Evolutionary conservation across 169 alveolate genomes (phyloP).

Genomic region (Eimeria sp.): DNA sequence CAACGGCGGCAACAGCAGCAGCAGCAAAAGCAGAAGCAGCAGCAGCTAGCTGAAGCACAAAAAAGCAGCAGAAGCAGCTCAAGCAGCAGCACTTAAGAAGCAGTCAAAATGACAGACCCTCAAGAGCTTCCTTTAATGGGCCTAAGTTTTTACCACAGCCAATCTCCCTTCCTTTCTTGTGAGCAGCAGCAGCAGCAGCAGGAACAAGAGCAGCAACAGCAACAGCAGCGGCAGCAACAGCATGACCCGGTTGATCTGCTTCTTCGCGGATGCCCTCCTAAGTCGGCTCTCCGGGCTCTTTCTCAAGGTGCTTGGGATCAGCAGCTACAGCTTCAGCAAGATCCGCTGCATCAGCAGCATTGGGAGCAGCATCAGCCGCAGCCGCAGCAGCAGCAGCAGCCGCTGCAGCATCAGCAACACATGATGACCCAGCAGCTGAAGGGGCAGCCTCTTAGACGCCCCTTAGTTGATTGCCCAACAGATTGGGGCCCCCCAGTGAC

Average conservation of each 20-base stretch:
- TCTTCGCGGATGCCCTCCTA: neutral
- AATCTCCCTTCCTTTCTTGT: slow-evolving; percentile 34
- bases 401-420: slow-evolving; percentile 12
- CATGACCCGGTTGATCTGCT: neutral
- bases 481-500: too few species aligned
- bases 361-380: slow-evolving; percentile 38
- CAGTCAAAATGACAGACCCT: neutral
- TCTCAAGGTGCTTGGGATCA: neutral
- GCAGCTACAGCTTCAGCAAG: slow-evolving; percentile 37
- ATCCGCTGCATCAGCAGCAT: slow-evolving; percentile 18
- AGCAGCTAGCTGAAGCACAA: neutral
- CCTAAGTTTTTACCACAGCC: slow-evolving; percentile 45
- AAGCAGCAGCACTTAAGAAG: neutral
- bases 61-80: neutral
- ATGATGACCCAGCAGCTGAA: neutral
- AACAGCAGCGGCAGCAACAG: neutral
- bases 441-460: neutral
- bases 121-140: neutral
- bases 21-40: neutral
- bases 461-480: too few species aligned
- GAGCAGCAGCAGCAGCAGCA: slow-evolving; percentile 39
- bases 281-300: neutral
- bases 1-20: neutral
- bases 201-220: slow-evolving; percentile 20
- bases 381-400: slow-evolving; percentile 20